Base-by-base conservation (phyloP, 179 eudicot species). In the Silene coronaria region DNA sequence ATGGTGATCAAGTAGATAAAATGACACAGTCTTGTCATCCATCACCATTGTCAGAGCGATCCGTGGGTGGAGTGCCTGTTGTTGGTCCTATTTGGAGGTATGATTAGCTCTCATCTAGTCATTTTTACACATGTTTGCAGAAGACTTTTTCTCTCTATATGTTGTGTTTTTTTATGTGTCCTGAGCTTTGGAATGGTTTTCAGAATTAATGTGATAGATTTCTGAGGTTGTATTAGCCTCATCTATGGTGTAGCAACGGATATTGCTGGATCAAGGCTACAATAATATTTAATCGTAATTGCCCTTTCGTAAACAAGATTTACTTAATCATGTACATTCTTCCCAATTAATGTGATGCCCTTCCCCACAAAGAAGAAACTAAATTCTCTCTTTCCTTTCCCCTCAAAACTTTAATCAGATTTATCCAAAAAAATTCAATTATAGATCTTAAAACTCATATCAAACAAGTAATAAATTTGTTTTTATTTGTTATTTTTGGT, bases 21-120 rank as follows among this genome's bases (percentile, higher is more conserved):
- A 30, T 24, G 28, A 36, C 60, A 24, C 3, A 76, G 38, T 70
- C 6, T 28, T 32, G 24, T 69, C 69, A 21, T 42, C 61, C 24
- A 1, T 46, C 46, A 34, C 19, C 38, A 62, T 14, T 22, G 17
- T 71, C 34, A 21, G 32, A 62, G 67, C 19, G 21, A 45, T 12
- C 16, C 6, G 53, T 45, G 4, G 7, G 48, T 30, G 70, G 61
- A 28, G 26, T 71, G 11, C 75, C 69, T 61, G 80, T 62, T 12
- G 57, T 77, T 32, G 80, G 75, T 48, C 80, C 75, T 46, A 77
- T 77, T 45, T 77, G 80, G 80, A 71, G 80, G 80, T 77, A 66
- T 71, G 73, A 51, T 77, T 48, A 23, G 9, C 19, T 22, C 23
- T 8, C 34, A 45, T 69, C n/a, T 38, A 38, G 45, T 38, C 45